These are phyloP conservation scores for Helicocarpus griseus DNA, from an alignment of 2,329 filamentous ascomycete genomes.

Conservation along the genomic window DNA sequence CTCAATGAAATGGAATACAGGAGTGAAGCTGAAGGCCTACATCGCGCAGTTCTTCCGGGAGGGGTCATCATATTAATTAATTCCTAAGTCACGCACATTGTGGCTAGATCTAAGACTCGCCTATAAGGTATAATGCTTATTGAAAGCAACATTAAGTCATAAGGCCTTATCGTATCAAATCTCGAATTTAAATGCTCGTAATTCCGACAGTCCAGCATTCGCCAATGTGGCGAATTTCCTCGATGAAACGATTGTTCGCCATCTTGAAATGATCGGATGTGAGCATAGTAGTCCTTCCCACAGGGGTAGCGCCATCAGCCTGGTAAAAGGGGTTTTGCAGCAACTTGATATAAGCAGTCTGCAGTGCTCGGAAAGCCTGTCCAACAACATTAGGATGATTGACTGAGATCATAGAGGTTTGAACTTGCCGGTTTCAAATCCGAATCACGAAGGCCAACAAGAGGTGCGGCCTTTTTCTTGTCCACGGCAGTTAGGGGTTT, in stretches of 20 bases:
- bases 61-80: too few relatives aligned
- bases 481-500: conserved; percentile 13
- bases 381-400: neutral
- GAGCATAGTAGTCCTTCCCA: conserved; percentile 35
- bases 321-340: conserved; percentile 93
- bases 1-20: too few relatives aligned
- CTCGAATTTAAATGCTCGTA: conserved; percentile 49
- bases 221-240: conserved; percentile 77
- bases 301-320: conserved; percentile 67
- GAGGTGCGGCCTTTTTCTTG: conserved; percentile 28
- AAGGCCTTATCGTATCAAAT: too few relatives aligned
- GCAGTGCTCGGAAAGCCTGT: conserved; percentile 78
- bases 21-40: too few relatives aligned
- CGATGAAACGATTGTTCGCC: conserved; percentile 67
- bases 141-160: too few relatives aligned
- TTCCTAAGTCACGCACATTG: too few relatives aligned
- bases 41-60: too few relatives aligned
- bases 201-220: conserved; percentile 73
- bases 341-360: conserved; percentile 80
- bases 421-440: conserved; percentile 68
- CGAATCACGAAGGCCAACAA: conserved; percentile 66
- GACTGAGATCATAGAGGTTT: neutral
- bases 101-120: too few relatives aligned
- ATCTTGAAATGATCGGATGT: conserved; percentile 54
- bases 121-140: too few relatives aligned